phyloP scores from a whole-genome alignment of 768 basidiomycete species.

The Crucibulum laeve region DNA sequence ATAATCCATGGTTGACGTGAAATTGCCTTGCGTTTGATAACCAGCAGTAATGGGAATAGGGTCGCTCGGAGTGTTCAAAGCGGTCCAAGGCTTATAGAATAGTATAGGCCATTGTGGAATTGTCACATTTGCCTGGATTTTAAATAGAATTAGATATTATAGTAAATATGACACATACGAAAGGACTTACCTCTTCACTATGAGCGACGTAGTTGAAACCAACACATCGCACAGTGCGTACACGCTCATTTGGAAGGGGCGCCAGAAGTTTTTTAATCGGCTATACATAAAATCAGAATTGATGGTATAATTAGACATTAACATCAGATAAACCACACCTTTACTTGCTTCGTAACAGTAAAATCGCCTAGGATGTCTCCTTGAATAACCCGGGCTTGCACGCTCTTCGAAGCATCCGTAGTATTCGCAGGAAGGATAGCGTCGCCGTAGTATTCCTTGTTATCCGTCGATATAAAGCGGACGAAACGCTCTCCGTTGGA shows the following conservation, averaged over 20 bases:
- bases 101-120: slow-evolving; percentile 32
- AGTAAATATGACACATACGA: neutral
- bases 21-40: slow-evolving; percentile 34
- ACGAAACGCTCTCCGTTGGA: slow-evolving; percentile 29
- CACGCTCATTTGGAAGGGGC: slow-evolving; percentile 26
- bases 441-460: slow-evolving; percentile 32
- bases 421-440: slow-evolving; percentile 26
- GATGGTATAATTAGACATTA: neutral
- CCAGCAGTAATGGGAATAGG: slow-evolving; percentile 30
- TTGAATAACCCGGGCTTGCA: slow-evolving; percentile 23
- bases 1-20: slow-evolving; percentile 36
- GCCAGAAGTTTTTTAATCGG: slow-evolving; percentile 26
- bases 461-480: slow-evolving; percentile 33
- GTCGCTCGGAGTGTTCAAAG: slow-evolving; percentile 29
- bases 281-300: slow-evolving; percentile 11
- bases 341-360: slow-evolving; percentile 27
- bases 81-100: slow-evolving; percentile 30
- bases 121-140: slow-evolving; percentile 21
- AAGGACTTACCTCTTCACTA: slow-evolving; percentile 21
- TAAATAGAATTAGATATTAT: no score
- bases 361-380: slow-evolving; percentile 33
- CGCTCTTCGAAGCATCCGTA: slow-evolving; percentile 28
- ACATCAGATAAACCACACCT: slow-evolving; percentile 14
- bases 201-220: slow-evolving; percentile 32
- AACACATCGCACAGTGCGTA: slow-evolving; percentile 31